Evolutionary conservation across 805 yeast genomes (phyloP).

Genomic region (Debaryomyces castellii): DNA sequence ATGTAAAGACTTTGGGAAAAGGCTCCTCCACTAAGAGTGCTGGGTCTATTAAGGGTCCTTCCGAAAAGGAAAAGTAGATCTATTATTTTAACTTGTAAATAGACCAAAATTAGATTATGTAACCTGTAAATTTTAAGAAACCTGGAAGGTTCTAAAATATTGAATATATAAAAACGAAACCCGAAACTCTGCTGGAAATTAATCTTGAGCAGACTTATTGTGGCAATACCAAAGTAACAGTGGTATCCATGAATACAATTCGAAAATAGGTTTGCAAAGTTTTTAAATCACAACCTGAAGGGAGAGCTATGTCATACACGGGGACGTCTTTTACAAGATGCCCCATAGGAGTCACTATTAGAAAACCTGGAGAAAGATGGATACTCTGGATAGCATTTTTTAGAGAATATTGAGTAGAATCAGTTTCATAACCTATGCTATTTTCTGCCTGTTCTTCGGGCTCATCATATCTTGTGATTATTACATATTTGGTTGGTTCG

Average conservation of each 20-base stretch:
- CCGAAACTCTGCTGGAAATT: too few species aligned
- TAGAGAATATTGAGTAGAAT: neutral
- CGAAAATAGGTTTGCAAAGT: too few species aligned
- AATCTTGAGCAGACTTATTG: too few species aligned
- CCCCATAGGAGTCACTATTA: neutral
- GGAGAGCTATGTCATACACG: too few species aligned
- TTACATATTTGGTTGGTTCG: neutral
- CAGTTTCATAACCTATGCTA: neutral
- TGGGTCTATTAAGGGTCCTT: neutral
- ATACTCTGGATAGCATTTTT: neutral
- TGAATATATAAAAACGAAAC: neutral
- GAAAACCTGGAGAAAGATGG: neutral
- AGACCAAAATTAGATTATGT: neutral
- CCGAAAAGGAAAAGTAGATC: neutral
- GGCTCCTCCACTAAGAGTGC: neutral
- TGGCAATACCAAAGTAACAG: too few species aligned
- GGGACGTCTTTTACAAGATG: too few species aligned
- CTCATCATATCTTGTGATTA: neutral
- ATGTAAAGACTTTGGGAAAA: constrained; percentile 13
- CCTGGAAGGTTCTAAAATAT: neutral
- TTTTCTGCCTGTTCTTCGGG: neutral
- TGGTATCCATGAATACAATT: too few species aligned
- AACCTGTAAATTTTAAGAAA: neutral
- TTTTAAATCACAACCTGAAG: too few species aligned
- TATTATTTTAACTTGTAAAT: neutral